Evolutionary conservation across 768 basidiomycete genomes (phyloP), one percentile per base, ranked within the genome.

Genomic region (Pleurotus giganteus): DNA sequence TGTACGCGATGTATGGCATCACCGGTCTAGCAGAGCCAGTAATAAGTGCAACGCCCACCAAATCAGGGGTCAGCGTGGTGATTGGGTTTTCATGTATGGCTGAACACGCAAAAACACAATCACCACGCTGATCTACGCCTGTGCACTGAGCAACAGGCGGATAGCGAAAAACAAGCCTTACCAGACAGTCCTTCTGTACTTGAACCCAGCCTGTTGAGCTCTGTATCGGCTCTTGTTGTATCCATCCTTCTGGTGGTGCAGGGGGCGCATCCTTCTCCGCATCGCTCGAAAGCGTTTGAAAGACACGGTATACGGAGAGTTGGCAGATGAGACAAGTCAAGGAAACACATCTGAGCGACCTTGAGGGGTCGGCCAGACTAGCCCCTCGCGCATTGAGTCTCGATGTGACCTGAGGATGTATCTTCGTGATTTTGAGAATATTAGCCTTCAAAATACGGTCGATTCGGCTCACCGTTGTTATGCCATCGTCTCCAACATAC

Each of bases 181-280:
- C 89, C 69, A 89, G 64, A 63, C 84, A 86, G 49, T 76, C 73
- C 51, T 76, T 77, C 62, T 85, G 76, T 17, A 91, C 79, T 61
- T 91, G 84, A 57, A 92, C 78, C 88, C 87, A 90, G 9, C 89
- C 90, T 51, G 65, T 81, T 29, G 74, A 68, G 60, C 84, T 86
- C 68, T 82, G 82, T 69, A 91, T 73, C 47, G 83, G 71, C 63
- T 89, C 87, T 47, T 81, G 78, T 70, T 91, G 89, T 4, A 83
- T 83, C 86, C 88, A 91, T 42, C 89, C 87, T 50, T 86, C 83
- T 1, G 82, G 82, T 13, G 89, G 88, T 46, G 89, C 70, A 13
- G 90, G 69, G 2, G 84, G 81, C 6, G 86, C 84, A 52, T 86
- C 85, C 46, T 78, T 78, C 12, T 86, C 84, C 5, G 82, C 67